phyloP scores from a whole-genome alignment of 2,329 filamentous ascomycete species.

The Aspergillus pseudoglaucus region DNA sequence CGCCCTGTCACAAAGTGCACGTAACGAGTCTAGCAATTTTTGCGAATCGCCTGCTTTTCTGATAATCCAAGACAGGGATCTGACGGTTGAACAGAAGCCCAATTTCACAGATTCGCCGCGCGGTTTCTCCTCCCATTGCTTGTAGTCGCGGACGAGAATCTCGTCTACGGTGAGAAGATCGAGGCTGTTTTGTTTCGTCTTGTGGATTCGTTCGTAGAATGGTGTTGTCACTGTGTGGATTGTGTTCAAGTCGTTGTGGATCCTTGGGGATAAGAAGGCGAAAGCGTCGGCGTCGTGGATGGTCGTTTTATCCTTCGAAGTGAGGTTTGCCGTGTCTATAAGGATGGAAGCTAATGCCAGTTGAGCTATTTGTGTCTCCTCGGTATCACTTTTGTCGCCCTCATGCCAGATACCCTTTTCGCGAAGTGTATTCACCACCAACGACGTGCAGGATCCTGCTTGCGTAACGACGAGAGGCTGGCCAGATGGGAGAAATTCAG shows the following conservation, averaged over 20 bases:
- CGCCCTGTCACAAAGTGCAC: constrained; percentile 40
- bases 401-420: constrained; percentile 42
- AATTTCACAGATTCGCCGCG: constrained; percentile 36
- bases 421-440: constrained; percentile 47
- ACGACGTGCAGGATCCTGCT: constrained; percentile 53
- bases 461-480: constrained; percentile 50
- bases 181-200: constrained; percentile 51
- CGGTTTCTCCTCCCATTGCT: constrained; percentile 49
- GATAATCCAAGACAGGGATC: constrained; percentile 48
- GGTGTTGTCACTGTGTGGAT: constrained; percentile 21
- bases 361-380: constrained; percentile 28
- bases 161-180: constrained; percentile 48
- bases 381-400: constrained; percentile 25
- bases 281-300: constrained; percentile 45
- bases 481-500: constrained; percentile 25
- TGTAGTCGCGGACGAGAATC: constrained; percentile 57
- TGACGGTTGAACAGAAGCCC: constrained; percentile 55
- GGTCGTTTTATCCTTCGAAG: constrained; percentile 38
- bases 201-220: constrained; percentile 48
- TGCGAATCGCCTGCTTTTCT: constrained; percentile 37
- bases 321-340: constrained; percentile 41
- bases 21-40: constrained; percentile 37
- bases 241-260: constrained; percentile 22
- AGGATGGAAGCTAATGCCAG: constrained; percentile 38
- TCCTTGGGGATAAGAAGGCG: constrained; percentile 47